Conservation (phyloP, 164 flowering plant genomes). For the Vitis labrusca region DNA sequence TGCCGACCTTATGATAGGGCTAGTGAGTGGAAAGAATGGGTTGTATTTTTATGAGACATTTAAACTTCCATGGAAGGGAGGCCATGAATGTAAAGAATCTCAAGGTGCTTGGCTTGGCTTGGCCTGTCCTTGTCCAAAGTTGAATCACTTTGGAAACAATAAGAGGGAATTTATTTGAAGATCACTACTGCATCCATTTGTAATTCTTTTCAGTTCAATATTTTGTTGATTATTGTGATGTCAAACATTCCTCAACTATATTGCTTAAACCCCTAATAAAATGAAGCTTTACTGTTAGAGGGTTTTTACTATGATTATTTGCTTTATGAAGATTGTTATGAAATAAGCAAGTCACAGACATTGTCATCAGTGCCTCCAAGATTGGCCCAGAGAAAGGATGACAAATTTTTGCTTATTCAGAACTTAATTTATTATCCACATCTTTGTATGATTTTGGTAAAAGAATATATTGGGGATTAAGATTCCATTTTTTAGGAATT, state of each 20-base stretch:
- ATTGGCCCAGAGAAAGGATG: too few species aligned
- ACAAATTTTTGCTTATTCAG: too few species aligned
- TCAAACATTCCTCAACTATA: too few species aligned
- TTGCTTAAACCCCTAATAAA: neutral
- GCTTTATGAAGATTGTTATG: too few species aligned
- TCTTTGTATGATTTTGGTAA: too few species aligned
- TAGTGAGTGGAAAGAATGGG: slow-evolving; percentile 5
- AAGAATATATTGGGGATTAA: too few species aligned
- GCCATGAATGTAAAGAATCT: neutral
- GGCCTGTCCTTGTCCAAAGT: neutral
- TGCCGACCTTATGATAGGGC: slow-evolving; percentile 28
- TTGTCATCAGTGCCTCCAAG: too few species aligned
- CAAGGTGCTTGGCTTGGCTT: neutral
- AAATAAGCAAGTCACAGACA: too few species aligned
- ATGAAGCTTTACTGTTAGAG: too few species aligned
- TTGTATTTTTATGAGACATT: neutral
- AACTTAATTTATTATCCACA: too few species aligned
- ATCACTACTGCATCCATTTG: neutral
- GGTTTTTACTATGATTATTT: too few species aligned
- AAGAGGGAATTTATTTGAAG: neutral
- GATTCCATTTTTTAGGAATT: too few species aligned
- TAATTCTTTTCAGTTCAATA: neutral
- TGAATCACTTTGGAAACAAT: slow-evolving; percentile 2
- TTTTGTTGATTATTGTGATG: neutral
- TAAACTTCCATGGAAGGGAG: neutral